Evolutionary conservation across 2,329 filamentous ascomycete species (phyloP), one percentile per base, ranked within the genome.

Genomic region (Pseudogymnoascus sp.): DNA sequence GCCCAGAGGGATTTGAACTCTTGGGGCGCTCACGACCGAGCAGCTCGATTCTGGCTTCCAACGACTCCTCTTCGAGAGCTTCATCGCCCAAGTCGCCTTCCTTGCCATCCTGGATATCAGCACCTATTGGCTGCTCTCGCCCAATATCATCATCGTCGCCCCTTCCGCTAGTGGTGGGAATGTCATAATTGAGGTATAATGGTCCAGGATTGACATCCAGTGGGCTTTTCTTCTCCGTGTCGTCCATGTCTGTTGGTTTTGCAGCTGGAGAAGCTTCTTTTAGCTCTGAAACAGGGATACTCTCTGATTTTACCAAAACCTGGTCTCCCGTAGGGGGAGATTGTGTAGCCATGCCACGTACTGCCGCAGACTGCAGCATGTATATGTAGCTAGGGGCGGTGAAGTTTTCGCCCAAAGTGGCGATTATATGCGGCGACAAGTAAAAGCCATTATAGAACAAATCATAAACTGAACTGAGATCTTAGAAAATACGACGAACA

Each of bases 11-110:
- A 79, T 5, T 71, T 70, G 70, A 87, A 86, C 31, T 75, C 75
- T 8, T 78, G 73, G 5, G 85, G 85, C 84, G 76, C 70, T 85
- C 77, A 65, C 83, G 78, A 18, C 85, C 85, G 1, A 88, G 73
- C 23, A 80, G 76, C 66, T 87, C 81, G 52, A 88, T 75, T 37
- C 72, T 69, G 9, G 69, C 66, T 63, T 72, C 65, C 21, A 64
- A 38, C 12, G 71, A 69, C 65, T 73, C 72, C 61, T 73, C 71
- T 21, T 55, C 49, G 18, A 5, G n/a, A 16, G 21, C 25, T 18
- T 55, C 49, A 31, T 25, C 33, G 4, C 14, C 35, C n/a, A 35
- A 43, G 3, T 43, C 21, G 18, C 38, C 18, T 7, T 60, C 58
- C 5, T 43, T 35, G 28, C n/a, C 18, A 6, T n/a, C 5, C 5